Base-by-base conservation (phyloP, 73 alveolate species). In the Paramecium biaurelia region DNA sequence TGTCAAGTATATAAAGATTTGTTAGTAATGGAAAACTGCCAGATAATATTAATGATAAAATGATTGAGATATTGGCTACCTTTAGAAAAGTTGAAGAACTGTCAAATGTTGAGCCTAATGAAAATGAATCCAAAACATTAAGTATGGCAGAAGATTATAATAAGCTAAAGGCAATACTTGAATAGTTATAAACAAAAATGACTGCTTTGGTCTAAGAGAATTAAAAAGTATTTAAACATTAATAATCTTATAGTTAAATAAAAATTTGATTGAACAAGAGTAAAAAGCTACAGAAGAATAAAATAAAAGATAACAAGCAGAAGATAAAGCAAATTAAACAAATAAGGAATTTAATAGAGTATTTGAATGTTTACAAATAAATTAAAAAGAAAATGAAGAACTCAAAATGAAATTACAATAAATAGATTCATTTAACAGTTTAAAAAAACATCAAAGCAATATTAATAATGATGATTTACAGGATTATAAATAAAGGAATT, bases 261-360 rank as follows among this genome's bases (percentile, higher is more conserved):
- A 79, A 26, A 20, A 15, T 43, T 47, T 79, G 15, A 42, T 79
- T 4, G 76, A 79, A 43, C 37, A 79, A 47, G 90, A 79, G 23
- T 45, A 38, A 79, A 79, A 42, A 45, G 90, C 18, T 0, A 7
- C 4, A 20, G 90, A 79, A 12, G 90, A 79, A 45, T 14, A 30
- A 41, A 79, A 21, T 9, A 79, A 42, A 23, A 79, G 72, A 79
- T n/a, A 43, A 42, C 7, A 6, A 20, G 90, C 90, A 6, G 90
- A 79, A 45, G 90, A 79, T 11, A 79, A 79, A 47, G 70, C 90
- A 1, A 30, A 20, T 37, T 23, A 47, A 79, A 41, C 49, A 1
- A 42, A 79, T 43, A 79, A 79, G 15, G 90, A 79, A 45, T 79
- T 79, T 30, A 79, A 79, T 47, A 79, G 90, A 79, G 90, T 79